phyloP scores from a whole-genome alignment of 192 early-diverging fungal species.

The Coemansia sp. region DNA sequence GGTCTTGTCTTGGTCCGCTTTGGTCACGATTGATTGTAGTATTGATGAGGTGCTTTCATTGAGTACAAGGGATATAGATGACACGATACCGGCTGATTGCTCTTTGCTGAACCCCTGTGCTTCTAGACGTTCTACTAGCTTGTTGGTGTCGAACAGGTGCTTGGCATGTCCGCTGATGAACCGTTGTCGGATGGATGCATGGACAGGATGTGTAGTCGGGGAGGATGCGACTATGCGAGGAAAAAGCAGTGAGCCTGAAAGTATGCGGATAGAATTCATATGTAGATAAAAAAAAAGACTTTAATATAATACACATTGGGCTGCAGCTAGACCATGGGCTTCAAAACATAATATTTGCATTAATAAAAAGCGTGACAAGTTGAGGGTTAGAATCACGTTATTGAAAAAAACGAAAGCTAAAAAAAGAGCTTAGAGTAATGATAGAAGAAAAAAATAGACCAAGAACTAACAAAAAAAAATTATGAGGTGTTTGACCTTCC shows the following conservation, averaged over 20 bases:
- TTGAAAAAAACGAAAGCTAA: no score
- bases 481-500: neutral
- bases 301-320: no score
- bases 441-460: neutral
- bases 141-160: conserved; percentile 80
- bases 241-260: no score
- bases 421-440: neutral
- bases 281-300: no score
- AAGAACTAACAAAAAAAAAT: conserved; percentile 5
- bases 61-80: conserved; percentile 68
- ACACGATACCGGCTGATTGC: conserved; percentile 77
- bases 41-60: conserved; percentile 50
- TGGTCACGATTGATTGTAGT: conserved; percentile 66
- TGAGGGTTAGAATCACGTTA: neutral
- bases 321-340: no score
- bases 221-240: no score
- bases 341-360: no score
- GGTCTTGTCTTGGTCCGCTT: conserved; percentile 79
- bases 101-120: conserved; percentile 67
- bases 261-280: no score
- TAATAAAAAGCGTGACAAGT: no score
- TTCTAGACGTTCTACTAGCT: conserved; percentile 71
- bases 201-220: no score
- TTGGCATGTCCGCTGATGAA: neutral
- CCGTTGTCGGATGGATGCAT: neutral